phyloP scores from a whole-genome alignment of 2,329 filamentous ascomycete genomes.

The Xylaria sp. region DNA sequence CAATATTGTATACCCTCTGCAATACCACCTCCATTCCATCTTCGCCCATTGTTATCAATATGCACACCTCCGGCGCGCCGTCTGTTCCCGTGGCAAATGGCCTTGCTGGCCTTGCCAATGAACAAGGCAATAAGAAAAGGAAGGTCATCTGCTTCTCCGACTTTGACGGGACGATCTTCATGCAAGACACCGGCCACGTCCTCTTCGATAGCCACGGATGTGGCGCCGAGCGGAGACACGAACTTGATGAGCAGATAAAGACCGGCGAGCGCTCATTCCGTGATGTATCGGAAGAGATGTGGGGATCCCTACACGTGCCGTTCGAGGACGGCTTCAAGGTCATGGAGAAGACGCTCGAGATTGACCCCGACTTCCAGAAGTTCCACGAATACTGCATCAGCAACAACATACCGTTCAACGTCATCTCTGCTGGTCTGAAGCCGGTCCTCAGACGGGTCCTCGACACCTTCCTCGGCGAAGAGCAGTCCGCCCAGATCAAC shows the following conservation, averaged over 20 bases:
- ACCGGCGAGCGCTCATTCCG: slow-evolving; percentile 73
- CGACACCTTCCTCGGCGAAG: slow-evolving; percentile 72
- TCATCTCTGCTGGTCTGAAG: slow-evolving; percentile 75
- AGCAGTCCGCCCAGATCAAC: slow-evolving; percentile 67
- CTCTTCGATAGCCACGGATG: slow-evolving; percentile 75
- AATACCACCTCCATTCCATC: background rate
- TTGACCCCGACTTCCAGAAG: slow-evolving; percentile 70
- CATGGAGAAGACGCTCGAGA: slow-evolving; percentile 70
- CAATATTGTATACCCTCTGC: background rate
- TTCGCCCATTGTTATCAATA: slow-evolving; percentile 42
- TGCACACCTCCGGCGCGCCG: slow-evolving; percentile 55
- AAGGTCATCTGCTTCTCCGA: slow-evolving; percentile 72
- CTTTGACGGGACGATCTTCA: slow-evolving; percentile 79
- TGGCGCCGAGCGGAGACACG: slow-evolving; percentile 64
- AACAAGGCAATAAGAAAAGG: slow-evolving; percentile 57
- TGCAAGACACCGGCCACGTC: slow-evolving; percentile 76
- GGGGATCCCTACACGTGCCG: slow-evolving; percentile 72
- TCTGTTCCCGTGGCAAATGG: slow-evolving; percentile 47
- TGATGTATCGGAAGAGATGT: slow-evolving; percentile 79
- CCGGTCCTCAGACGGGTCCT: slow-evolving; percentile 71
- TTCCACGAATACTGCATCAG: slow-evolving; percentile 74
- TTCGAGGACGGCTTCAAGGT: slow-evolving; percentile 75
- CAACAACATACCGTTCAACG: slow-evolving; percentile 74
- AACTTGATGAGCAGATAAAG: slow-evolving; percentile 73
- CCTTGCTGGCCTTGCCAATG: slow-evolving; percentile 43